A percentile compares a stretch with the other conserved stretches of the same genome.
Conservation (phyloP, 495 filamentous ascomycete species). For the Xylaria palmicola region DNA sequence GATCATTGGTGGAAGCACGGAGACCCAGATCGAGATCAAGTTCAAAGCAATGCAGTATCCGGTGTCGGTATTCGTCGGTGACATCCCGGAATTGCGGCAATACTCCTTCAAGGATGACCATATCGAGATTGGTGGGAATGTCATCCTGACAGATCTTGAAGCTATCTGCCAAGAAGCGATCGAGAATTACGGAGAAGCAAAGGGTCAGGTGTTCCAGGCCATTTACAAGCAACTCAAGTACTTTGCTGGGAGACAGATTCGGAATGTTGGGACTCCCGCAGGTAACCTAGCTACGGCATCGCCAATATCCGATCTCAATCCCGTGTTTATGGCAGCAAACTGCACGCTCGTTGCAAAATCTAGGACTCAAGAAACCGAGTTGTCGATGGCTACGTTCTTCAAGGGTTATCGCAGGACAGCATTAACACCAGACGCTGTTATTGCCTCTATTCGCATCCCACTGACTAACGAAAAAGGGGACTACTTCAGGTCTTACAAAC, state of each 20-base stretch:
- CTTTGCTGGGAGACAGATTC: conserved; percentile 93
- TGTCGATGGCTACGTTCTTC: conserved; percentile 93
- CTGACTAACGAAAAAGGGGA: conserved; percentile 65
- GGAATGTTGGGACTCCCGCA: conserved; percentile 94
- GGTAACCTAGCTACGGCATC: conserved; percentile 94
- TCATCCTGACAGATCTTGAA: conserved; percentile 83
- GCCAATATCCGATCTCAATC: conserved; percentile 95
- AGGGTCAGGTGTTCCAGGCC: conserved; percentile 70
- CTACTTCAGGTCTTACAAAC: conserved; percentile 82
- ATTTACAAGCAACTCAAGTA: conserved; percentile 82
- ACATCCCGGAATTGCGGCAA: conserved; percentile 82
- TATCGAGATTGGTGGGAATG: conserved; percentile 87
- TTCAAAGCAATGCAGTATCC: conserved; percentile 94
- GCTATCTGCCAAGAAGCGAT: conserved; percentile 71
- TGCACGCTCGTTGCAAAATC: conserved; percentile 78
- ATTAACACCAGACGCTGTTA: conserved; percentile 76
- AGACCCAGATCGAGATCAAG: conserved; percentile 97
- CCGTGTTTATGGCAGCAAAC: conserved; percentile 86
- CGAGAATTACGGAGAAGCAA: conserved; percentile 69
- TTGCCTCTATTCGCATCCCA: conserved; percentile 83
- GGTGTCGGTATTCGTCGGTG: conserved; percentile 87
- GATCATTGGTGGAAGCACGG: conserved; percentile 91
- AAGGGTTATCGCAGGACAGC: conserved; percentile 86
- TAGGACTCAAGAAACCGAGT: conserved; percentile 64
- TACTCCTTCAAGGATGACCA: conserved; percentile 77